Percentiles rank a stretch among this genome's conserved stretches.
phyloP scores from a whole-genome alignment of 2,329 filamentous ascomycete genomes.

The Microascus cirrosus region DNA sequence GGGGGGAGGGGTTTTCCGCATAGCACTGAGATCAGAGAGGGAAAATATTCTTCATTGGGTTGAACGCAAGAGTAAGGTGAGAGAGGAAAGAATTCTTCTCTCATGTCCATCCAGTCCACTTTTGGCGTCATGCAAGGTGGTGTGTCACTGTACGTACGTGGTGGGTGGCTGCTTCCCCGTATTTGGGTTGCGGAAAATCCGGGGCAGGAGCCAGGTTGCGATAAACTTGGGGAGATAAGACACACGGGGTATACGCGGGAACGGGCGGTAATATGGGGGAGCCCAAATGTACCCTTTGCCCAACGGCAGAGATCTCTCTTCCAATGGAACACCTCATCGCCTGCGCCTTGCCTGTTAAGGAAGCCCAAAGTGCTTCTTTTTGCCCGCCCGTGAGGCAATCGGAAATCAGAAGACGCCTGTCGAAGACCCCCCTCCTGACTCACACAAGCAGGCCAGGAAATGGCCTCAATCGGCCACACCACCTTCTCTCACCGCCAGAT shows the following conservation, averaged over 20 bases:
- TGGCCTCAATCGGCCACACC: neutral
- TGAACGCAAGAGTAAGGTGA: neutral
- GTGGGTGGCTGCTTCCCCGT: neutral
- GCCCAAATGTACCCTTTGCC: no score
- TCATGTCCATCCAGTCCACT: neutral
- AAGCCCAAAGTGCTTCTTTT: neutral
- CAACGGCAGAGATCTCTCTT: neutral
- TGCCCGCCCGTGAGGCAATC: no score
- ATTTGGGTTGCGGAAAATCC: neutral
- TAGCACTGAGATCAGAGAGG: neutral
- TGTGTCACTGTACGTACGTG: neutral
- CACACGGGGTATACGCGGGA: neutral
- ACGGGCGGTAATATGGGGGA: no score
- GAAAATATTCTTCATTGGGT: no score
- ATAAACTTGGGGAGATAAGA: neutral
- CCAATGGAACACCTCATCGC: neutral
- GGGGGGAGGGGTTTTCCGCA: no score
- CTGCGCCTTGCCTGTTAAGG: neutral
- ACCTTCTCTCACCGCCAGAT: slow-evolving; percentile 1
- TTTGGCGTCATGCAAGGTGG: neutral
- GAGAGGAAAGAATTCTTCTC: neutral
- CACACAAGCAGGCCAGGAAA: neutral
- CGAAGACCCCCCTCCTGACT: neutral
- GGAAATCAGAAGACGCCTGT: no score
- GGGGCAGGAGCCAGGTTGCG: neutral